A percentile compares a stretch with the other conserved stretches of the same genome.
phyloP scores from a whole-genome alignment of 306 rosid species.

The Quercus gilva region DNA sequence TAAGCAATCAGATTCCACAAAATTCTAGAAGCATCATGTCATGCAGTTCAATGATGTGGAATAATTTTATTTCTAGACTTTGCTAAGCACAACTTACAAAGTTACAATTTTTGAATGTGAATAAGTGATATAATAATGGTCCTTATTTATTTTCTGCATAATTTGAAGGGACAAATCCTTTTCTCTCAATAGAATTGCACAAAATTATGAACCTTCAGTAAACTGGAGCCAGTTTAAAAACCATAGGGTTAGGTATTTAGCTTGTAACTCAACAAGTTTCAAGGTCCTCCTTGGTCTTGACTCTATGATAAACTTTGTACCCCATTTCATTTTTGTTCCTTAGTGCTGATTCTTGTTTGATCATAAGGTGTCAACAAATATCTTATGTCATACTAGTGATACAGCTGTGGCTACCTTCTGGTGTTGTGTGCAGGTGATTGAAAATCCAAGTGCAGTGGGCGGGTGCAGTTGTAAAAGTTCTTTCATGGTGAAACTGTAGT shows the following conservation, averaged over 20 bases:
- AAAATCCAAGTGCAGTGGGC: conserved; percentile 92
- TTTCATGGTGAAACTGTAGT: conserved; percentile 83
- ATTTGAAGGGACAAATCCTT: background rate
- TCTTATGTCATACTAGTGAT: background rate
- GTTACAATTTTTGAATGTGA: background rate
- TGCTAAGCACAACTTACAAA: background rate
- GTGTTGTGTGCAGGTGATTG: conserved; percentile 62
- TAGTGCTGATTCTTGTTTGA: background rate
- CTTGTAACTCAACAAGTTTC: background rate
- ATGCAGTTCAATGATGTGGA: background rate
- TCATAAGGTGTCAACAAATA: background rate
- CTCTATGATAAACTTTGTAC: background rate
- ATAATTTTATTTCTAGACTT: background rate
- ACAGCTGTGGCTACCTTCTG: conserved; percentile 7
- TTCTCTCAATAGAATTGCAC: background rate
- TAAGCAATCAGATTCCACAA: background rate
- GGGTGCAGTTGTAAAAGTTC: conserved; percentile 96
- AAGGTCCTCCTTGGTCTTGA: background rate
- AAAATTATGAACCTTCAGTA: background rate
- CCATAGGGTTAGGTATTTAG: background rate
- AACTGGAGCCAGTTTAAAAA: background rate
- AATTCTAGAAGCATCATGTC: conserved; percentile 3
- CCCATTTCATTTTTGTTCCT: background rate
- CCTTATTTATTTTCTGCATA: background rate
- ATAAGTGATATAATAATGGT: background rate